Percentiles rank a stretch among this genome's conserved stretches.
These are phyloP conservation scores for Mucor irregularis DNA, from an alignment of 371 early-diverging fungal genomes.

Conservation along the genomic window DNA sequence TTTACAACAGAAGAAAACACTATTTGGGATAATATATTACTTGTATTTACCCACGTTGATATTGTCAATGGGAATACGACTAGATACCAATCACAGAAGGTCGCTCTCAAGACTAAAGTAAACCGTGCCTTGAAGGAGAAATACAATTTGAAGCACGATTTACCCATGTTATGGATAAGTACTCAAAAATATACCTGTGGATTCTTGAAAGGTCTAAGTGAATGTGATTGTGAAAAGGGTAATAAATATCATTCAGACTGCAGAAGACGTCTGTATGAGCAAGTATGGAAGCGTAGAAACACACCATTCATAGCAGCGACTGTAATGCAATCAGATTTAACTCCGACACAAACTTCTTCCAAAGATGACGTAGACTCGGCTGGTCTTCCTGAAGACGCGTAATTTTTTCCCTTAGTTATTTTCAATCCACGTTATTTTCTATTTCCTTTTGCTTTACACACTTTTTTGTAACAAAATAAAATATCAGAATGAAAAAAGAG, in stretches of 20 bases:
- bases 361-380: neutral
- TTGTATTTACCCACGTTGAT: conserved; percentile 49
- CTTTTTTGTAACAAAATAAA: neutral
- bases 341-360: neutral
- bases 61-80: conserved; percentile 16
- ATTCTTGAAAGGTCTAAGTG: conserved; percentile 34
- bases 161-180: conserved; percentile 47
- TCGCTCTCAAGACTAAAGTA: conserved; percentile 31
- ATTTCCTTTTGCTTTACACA: neutral
- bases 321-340: neutral
- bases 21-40: conserved; percentile 44
- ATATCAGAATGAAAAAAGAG: conserved; percentile 48
- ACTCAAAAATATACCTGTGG: conserved; percentile 39
- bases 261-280: conserved; percentile 38
- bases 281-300: conserved; percentile 31
- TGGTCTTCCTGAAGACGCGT: neutral
- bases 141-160: conserved; percentile 21
- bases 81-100: conserved; percentile 30
- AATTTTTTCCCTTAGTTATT: neutral
- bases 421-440: neutral
- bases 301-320: conserved; percentile 11
- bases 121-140: conserved; percentile 20
- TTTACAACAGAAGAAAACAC: neutral
- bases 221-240: conserved; percentile 44
- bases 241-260: conserved; percentile 40